Evolutionary conservation across 73 alveolate genomes (phyloP), one percentile per base, ranked within the genome.

Genomic region (Paramecium octaurelia): DNA sequence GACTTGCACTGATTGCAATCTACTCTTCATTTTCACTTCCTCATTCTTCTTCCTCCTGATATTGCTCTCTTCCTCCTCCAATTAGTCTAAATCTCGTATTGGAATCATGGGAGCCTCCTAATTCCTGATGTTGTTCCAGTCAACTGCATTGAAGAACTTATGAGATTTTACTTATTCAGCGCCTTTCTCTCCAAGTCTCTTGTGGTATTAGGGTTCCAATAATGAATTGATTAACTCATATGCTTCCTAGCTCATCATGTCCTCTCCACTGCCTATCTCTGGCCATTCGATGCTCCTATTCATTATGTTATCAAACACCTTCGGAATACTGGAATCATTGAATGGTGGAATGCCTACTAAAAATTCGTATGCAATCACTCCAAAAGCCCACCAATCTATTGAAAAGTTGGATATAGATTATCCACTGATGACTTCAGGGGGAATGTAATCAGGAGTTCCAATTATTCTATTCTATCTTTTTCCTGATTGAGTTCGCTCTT

Each of bases 321-420:
- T 89, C 29, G 93, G 86, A 34, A 70, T 75, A 46, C 90, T 87
- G n/a, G 91, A 87, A 83, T 73, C 69, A 46, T 93, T 90, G 86
- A 93, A 95, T 48, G 98, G 98, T 43, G 93, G 96, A 83, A 93
- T 93, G 24, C 98, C 98, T 42, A 92, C 85, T 91, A 95, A 59
- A 88, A 95, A 85, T 91, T 95, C 98, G 90, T 92, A 95, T 16
- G 93, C 86, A 24, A 95, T 94, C 50, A 95, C 94, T 16, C 98
- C 98, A 88, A 95, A 93, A 35, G 96, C 86, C 95, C 95, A 95
- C 98, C 98, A 95, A 89, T 95, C 98, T 44, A 89, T 89, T 24
- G 94, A 42, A 34, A 46, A 70, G 29, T 89, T 89, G 3, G 59
- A 59, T 27, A 83, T 44, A 14, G 94, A 89, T 46, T 71, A 77